Conservation (phyloP, 2,329 filamentous ascomycete genomes). For the Monosporascus sp. region DNA sequence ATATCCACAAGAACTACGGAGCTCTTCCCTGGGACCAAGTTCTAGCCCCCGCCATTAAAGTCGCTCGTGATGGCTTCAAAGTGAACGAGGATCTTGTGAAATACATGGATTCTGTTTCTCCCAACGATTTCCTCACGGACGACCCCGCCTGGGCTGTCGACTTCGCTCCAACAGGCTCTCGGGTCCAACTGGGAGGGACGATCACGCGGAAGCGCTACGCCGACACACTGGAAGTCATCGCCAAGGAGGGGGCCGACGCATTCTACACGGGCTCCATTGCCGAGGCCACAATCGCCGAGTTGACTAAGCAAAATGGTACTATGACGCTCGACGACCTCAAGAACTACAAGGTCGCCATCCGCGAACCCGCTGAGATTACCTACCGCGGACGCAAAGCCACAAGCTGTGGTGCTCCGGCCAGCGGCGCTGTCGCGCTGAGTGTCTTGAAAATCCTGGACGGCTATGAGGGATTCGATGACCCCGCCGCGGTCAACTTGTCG, state of each 20-base stretch:
- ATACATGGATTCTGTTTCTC: conserved; percentile 54
- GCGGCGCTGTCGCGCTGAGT: conserved; percentile 67
- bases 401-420: conserved; percentile 63
- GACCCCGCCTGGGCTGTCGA: conserved; percentile 76
- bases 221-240: conserved; percentile 46
- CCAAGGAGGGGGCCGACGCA: conserved; percentile 27
- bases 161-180: conserved; percentile 54
- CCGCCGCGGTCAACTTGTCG: conserved; percentile 50
- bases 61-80: conserved; percentile 68
- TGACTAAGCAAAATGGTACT: conserved; percentile 61
- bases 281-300: conserved; percentile 45
- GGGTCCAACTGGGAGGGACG: conserved; percentile 27
- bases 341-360: conserved; percentile 64
- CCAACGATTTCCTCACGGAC: conserved; percentile 60
- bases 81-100: conserved; percentile 61
- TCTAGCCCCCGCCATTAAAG: conserved; percentile 63
- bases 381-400: conserved; percentile 69
- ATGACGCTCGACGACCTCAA: conserved; percentile 78
- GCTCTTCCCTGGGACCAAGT: conserved; percentile 60
- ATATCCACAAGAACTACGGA: conserved; percentile 66
- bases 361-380: conserved; percentile 54
- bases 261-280: conserved; percentile 41
- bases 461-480: conserved; percentile 59
- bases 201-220: conserved; percentile 50
- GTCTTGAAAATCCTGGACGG: conserved; percentile 70